Evolutionary conservation across 2,329 filamentous ascomycete genomes (phyloP), one percentile per base, ranked within the genome.

Genomic region (Metarhizium robertsii): DNA sequence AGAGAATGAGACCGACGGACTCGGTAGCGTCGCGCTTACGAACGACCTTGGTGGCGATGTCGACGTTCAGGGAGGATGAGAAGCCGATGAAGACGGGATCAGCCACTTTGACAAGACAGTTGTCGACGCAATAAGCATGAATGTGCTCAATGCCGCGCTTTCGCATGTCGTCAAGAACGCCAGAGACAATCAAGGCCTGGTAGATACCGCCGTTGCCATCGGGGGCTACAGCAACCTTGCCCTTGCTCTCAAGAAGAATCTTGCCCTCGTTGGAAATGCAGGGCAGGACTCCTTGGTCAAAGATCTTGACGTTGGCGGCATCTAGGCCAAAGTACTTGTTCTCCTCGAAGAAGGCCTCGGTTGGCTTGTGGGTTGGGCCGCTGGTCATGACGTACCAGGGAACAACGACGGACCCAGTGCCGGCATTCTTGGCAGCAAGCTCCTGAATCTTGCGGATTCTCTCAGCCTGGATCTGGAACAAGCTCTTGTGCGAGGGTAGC

Each of bases 371-470:
- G 7, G 94, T 99, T 49, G 94, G 94, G 4, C 94, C 94, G 66
- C 90, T 96, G 65, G 94, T 99, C 94, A 99, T 99, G 72, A 99
- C 90, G 75, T 99, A 99, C 94, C 94, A 99, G 13, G 94, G 94
- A 46, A 97, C 85, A 36, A 87, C 78, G 47, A 84, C 83, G 51
- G 76, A 76, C 58, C 74, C 61, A 16, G 61, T 61, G 56, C 80
- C 80, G 54, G 82, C 77, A 68, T 86, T 84, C 71, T 87, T 84
- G 64, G 84, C 79, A 47, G 92, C 92, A 61, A 97, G 77, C 65
- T 85, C 75, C 75, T 97, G 88, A 8, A 95, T 75, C 76, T 91
- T 95, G 66, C 80, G 80, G 68, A 99, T 97, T 54, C 94, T 81
- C 81, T 99, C 92, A 48, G 88, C 94, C 74, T 99, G 94, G 64